Conservation (phyloP, 2,329 filamentous ascomycete species). For the Penicillium sp. region DNA sequence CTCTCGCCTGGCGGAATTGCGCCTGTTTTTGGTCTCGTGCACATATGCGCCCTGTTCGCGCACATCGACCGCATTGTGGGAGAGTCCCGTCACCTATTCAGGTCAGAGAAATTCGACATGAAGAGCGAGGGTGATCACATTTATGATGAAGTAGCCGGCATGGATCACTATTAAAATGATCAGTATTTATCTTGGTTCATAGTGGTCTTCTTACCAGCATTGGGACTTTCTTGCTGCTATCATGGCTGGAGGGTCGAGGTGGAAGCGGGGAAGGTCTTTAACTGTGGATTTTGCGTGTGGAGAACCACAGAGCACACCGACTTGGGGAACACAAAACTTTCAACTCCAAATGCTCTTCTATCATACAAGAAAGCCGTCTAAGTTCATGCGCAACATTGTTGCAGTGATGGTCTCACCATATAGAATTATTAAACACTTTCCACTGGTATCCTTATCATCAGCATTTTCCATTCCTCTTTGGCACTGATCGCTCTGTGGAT, state of each 20-base stretch:
- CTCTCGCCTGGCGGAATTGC: slow-evolving; percentile 14
- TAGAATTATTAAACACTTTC: no score
- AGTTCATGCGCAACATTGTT: no score
- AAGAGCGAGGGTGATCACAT: slow-evolving; percentile 9
- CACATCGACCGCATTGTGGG: slow-evolving; percentile 21
- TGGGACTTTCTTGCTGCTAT: slow-evolving; percentile 11
- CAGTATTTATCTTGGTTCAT: not conserved
- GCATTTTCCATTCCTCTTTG: no score
- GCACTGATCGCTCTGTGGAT: no score
- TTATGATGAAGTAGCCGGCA: slow-evolving; percentile 23
- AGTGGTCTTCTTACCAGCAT: slow-evolving; percentile 15
- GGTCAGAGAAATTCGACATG: not conserved
- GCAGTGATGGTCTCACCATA: no score
- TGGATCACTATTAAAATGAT: slow-evolving; percentile 14
- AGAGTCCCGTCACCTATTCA: slow-evolving; percentile 17
- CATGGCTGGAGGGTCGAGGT: slow-evolving; percentile 3
- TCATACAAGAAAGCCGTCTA: no score
- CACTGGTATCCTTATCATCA: no score
- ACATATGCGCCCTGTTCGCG: slow-evolving; percentile 17
- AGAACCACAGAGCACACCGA: no score
- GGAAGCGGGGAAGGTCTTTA: slow-evolving; percentile 4
- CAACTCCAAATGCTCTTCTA: no score
- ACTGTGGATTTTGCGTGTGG: not conserved
- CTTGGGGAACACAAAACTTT: no score
- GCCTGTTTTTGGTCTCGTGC: slow-evolving; percentile 10